Conservation (phyloP, 495 filamentous ascomycete genomes). For the Cercophora samala region DNA sequence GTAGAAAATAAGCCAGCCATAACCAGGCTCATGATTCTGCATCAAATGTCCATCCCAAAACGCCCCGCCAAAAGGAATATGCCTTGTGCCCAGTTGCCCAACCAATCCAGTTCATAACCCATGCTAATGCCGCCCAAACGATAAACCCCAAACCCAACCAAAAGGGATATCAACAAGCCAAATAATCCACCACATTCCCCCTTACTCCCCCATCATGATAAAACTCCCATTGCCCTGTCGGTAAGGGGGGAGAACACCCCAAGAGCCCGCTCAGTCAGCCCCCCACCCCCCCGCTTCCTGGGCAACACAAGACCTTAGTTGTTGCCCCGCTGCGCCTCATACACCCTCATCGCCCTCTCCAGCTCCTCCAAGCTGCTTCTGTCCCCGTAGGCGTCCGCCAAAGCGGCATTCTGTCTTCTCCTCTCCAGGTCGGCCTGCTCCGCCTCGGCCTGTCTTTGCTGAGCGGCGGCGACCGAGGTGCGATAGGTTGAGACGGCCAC, state of each 20-base stretch:
- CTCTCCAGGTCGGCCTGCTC: slow-evolving; percentile 27
- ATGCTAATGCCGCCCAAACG: background rate
- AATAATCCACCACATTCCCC: background rate
- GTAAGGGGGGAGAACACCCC: background rate
- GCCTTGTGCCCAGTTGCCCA: background rate
- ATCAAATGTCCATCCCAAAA: background rate
- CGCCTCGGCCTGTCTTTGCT: slow-evolving; percentile 22
- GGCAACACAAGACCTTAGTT: slow-evolving; percentile 15
- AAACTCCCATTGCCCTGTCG: background rate
- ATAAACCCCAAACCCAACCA: background rate
- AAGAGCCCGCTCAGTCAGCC: background rate
- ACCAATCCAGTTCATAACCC: background rate
- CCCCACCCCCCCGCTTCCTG: background rate
- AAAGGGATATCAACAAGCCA: slow-evolving; percentile 2
- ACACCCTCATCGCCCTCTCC: slow-evolving; percentile 55
- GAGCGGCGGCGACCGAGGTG: slow-evolving; percentile 21
- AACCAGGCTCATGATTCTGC: background rate
- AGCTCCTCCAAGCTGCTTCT: slow-evolving; percentile 55
- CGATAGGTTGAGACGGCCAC: slow-evolving; percentile 37
- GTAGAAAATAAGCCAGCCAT: background rate
- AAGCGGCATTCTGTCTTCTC: slow-evolving; percentile 26
- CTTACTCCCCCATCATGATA: too few species aligned
- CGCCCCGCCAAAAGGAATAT: background rate
- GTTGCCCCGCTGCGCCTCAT: slow-evolving; percentile 40
- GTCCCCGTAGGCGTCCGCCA: slow-evolving; percentile 59